phyloP scores from a whole-genome alignment of 1,284 basidiomycete genomes.

The Cryptococcus jaspeensis region DNA sequence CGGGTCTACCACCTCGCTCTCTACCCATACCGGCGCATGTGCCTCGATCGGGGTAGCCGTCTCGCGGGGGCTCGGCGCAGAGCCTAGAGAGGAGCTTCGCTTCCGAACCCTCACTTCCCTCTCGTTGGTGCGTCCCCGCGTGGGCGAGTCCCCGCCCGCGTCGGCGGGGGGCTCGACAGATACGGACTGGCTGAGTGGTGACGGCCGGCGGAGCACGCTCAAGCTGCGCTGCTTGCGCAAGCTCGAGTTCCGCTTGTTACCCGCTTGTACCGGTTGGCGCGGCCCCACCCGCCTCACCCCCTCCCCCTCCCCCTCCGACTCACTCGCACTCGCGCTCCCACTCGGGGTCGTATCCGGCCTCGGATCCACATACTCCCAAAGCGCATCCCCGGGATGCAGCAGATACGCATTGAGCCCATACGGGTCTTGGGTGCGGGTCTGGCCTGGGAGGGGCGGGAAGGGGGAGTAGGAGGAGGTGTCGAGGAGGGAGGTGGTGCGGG shows the following conservation, averaged over 20 bases:
- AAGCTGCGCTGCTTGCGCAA: constrained; percentile 15
- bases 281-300: background rate
- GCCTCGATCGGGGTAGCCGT: too few species aligned
- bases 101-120: too few species aligned
- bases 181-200: constrained; percentile 8
- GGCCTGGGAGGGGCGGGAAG: constrained; percentile 38
- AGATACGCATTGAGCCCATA: constrained; percentile 43
- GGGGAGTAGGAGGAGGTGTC: constrained; percentile 41
- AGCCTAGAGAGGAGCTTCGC: too few species aligned
- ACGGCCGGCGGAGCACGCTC: constrained; percentile 12
- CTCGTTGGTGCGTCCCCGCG: too few species aligned
- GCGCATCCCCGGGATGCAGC: constrained; percentile 36
- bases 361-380: constrained; percentile 39
- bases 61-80: too few species aligned
- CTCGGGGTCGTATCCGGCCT: constrained; percentile 11
- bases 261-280: constrained; percentile 1
- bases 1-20: too few species aligned
- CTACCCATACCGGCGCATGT: too few species aligned
- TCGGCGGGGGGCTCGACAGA: too few species aligned
- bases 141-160: too few species aligned
- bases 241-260: background rate
- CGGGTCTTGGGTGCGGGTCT: constrained; percentile 27
- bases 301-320: constrained; percentile 1
- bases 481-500: constrained; percentile 19
- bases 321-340: background rate